Conservation (phyloP, 345 rosid species). For the Trapa bicornis region DNA sequence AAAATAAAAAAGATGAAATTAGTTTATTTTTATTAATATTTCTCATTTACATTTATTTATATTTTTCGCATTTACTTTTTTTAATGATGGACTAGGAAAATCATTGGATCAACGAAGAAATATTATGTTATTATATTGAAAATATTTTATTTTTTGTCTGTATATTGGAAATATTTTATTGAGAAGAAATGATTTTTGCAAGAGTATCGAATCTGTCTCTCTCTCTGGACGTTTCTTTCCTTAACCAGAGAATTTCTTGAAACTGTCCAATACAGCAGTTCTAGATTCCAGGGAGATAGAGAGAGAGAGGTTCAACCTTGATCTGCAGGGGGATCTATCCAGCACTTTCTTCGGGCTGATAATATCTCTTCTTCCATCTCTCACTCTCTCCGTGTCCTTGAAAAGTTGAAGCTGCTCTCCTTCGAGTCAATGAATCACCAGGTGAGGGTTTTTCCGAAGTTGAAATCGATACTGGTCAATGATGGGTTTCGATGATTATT, state of each 20-base stretch:
- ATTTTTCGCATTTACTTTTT: no score
- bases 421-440: neutral
- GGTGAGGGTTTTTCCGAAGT: conserved; percentile 1
- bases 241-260: neutral
- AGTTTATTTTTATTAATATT: no score
- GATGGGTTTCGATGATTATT: neutral
- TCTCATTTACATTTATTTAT: no score
- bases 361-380: neutral
- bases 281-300: neutral
- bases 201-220: neutral
- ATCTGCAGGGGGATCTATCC: neutral
- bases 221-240: conserved; percentile 2
- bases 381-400: neutral
- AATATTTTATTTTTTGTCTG: no score
- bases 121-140: no score
- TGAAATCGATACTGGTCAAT: neutral
- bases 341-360: neutral
- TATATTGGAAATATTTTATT: no score
- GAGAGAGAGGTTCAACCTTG: neutral
- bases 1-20: no score
- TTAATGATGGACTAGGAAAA: no score
- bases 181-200: no score
- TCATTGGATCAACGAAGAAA: no score
- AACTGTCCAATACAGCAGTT: neutral
- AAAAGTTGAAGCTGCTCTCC: neutral